phyloP scores from a whole-genome alignment of 129 eudicot genomes.

The carrot (Daucus carota) region DNA sequence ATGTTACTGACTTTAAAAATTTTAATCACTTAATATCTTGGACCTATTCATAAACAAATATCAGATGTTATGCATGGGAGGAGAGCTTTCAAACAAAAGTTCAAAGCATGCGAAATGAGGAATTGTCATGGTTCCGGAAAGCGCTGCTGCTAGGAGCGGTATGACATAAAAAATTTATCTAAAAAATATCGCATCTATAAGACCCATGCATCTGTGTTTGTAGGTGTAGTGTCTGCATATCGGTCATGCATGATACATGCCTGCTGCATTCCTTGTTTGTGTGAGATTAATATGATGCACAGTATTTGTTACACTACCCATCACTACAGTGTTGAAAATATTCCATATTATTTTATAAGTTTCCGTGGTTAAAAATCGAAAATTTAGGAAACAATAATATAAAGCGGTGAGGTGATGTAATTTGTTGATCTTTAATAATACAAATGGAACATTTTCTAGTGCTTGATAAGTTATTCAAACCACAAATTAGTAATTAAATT shows the following conservation, averaged over 20 bases:
- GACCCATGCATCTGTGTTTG: background rate
- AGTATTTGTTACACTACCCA: background rate
- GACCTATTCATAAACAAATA: constrained; percentile 11
- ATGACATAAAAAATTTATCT: background rate
- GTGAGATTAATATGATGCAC: background rate
- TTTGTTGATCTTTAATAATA: background rate
- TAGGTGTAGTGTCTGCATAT: background rate
- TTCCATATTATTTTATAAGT: background rate
- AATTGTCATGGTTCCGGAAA: constrained; percentile 67
- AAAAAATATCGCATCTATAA: background rate
- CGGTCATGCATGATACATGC: background rate
- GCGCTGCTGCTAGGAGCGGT: constrained; percentile 66
- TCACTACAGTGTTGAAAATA: background rate
- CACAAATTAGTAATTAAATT: background rate
- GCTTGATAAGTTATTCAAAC: background rate
- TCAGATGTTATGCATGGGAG: constrained; percentile 94
- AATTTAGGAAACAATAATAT: background rate
- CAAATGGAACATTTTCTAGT: background rate
- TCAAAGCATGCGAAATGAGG: constrained; percentile 49
- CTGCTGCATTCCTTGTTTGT: background rate
- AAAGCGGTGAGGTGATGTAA: background rate
- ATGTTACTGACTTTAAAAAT: background rate
- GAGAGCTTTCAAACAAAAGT: constrained; percentile 61
- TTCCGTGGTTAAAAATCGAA: background rate
- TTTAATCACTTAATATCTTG: background rate